phyloP scores from a whole-genome alignment of 1,139 yeast genomes.

The Blastobotrys raffinosifermentans region DNA sequence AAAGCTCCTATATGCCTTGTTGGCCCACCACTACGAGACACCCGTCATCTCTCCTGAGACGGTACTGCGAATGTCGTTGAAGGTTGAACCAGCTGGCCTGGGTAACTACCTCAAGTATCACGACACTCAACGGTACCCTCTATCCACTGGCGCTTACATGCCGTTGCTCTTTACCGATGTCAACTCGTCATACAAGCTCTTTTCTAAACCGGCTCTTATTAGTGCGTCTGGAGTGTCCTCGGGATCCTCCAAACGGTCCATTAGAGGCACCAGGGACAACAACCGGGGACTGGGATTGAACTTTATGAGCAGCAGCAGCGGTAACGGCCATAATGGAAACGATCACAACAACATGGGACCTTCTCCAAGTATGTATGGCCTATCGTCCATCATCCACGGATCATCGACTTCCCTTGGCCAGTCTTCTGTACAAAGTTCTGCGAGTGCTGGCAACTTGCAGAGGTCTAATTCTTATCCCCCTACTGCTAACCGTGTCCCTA shows the following conservation, averaged over 20 bases:
- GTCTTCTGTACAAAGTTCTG: conserved; percentile 8
- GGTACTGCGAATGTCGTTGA: conserved; percentile 39
- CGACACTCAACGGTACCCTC: conserved; percentile 41
- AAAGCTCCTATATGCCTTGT: conserved; percentile 33
- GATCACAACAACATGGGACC: no score
- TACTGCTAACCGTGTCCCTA: conserved; percentile 20
- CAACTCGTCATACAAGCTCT: conserved; percentile 48
- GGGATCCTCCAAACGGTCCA: conserved; percentile 15
- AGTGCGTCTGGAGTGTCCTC: conserved; percentile 18
- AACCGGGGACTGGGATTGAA: neutral
- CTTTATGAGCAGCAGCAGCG: neutral
- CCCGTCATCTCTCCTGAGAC: conserved; percentile 20
- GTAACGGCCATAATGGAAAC: no score
- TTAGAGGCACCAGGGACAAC: conserved; percentile 4
- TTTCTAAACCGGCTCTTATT: conserved; percentile 45
- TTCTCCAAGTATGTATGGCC: neutral
- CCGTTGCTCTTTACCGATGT: conserved; percentile 57
- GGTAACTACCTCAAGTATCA: conserved; percentile 41
- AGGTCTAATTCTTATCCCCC: conserved; percentile 37
- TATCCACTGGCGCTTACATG: conserved; percentile 52
- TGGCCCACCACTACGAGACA: conserved; percentile 28
- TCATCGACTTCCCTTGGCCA: conserved; percentile 6
- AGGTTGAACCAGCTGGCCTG: conserved; percentile 40
- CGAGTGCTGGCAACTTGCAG: conserved; percentile 17
- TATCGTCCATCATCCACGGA: neutral